Base-by-base conservation (phyloP, 352 stramenopile genomes). In the Globisporangium orthogonon region DNA sequence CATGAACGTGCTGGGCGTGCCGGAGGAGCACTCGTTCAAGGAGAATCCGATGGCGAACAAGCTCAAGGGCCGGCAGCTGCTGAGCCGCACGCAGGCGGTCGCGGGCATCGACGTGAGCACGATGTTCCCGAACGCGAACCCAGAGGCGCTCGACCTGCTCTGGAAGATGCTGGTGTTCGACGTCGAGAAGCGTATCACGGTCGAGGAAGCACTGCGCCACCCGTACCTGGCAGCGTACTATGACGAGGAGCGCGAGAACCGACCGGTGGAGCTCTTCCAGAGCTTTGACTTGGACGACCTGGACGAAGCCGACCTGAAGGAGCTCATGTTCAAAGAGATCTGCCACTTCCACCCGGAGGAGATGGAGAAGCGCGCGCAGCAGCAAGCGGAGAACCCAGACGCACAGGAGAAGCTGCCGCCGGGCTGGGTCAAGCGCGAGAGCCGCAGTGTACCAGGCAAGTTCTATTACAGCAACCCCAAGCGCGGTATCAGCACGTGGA, bases 141-240 rank as follows among this genome's bases (percentile, higher is more conserved):
- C 85, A 0, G 85, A 95, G 52, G 85, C 70, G 10, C 62, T 93
- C 18, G 85, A 95, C 47, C 39, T 95, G 60, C 60, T 95, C 3
- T 95, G 85, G 83, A 93, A 95, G 61, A 90, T 95, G 75, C 67
- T 95, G 28, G 76, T 93, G 28, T 95, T 95, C 61, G 95, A 99
- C 71, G 96, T 98, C 40, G 84, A 91, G 46, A 94, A 97, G 70
- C 89, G 97, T 47, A 97, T 98, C 52, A 97, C 89, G 23, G 96
- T 99, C 15, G 78, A 97, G 54, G 85, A 98, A 58, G 96, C 97
- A 50, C 70, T 99, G 39, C 81, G 84, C 18, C 96, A 99, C 73
- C 94, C 96, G 18, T 99, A 99, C 73, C 83, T 99, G 49, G 75
- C 87, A 0, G 80, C 78, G 49, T 95, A 92, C 63, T 95, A 91